Conservation (phyloP, 2,329 filamentous ascomycete genomes). For the Raffaelea albimanens region DNA sequence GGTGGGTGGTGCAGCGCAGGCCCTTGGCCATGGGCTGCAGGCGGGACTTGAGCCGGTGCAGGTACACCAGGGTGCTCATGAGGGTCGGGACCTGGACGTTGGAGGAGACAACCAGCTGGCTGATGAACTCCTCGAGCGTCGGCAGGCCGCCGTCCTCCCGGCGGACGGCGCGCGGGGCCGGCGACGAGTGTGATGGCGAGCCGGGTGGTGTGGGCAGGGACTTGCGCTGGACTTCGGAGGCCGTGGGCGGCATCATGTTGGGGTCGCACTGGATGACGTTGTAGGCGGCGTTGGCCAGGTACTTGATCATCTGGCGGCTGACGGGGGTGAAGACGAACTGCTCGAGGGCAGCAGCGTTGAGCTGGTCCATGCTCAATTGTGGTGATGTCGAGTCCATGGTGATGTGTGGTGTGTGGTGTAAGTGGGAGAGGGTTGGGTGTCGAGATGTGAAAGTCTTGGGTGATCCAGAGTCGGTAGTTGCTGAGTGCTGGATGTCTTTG, state of each 20-base stretch:
- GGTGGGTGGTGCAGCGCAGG: constrained; percentile 90
- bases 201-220: constrained; percentile 37
- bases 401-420: constrained; percentile 2
- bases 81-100: constrained; percentile 96
- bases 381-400: constrained; percentile 35
- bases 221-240: constrained; percentile 16
- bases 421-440: not conserved
- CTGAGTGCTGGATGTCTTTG: no score
- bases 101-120: constrained; percentile 78
- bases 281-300: constrained; percentile 64
- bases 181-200: constrained; percentile 22
- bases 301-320: constrained; percentile 64
- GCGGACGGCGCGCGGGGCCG: constrained; percentile 32
- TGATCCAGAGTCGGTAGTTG: not conserved
- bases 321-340: constrained; percentile 74
- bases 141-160: constrained; percentile 53
- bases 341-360: constrained; percentile 67
- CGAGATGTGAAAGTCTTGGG: no score
- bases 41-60: constrained; percentile 70
- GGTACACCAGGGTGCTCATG: constrained; percentile 94
- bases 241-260: constrained; percentile 39
- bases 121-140: constrained; percentile 83
- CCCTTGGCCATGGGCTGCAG: constrained; percentile 93
- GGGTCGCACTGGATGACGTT: constrained; percentile 75
- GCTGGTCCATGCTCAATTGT: constrained; percentile 41